Conservation (phyloP, 345 rosid species). For the Syzygium grande region DNA sequence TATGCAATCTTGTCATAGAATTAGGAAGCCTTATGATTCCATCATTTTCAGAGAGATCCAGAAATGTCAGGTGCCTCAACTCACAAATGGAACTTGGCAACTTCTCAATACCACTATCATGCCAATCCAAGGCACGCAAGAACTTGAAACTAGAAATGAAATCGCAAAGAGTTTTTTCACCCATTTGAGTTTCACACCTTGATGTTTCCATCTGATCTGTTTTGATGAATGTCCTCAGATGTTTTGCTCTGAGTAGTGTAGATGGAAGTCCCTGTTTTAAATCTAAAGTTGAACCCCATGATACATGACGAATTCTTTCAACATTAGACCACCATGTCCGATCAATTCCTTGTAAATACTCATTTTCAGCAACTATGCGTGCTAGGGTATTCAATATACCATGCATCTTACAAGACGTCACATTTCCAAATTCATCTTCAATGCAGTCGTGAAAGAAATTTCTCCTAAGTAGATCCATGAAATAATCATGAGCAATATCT, state of each 20-base stretch:
- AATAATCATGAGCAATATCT: background rate
- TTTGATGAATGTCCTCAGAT: background rate
- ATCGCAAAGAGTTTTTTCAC: rapidly evolving
- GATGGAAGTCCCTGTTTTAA: background rate
- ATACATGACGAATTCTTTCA: background rate
- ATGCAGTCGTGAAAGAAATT: background rate
- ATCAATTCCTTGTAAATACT: background rate
- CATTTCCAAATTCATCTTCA: background rate
- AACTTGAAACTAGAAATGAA: background rate
- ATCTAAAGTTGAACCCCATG: background rate
- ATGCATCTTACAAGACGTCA: background rate
- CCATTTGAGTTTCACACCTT: background rate
- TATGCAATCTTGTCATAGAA: background rate
- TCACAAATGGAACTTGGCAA: background rate
- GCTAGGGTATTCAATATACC: background rate
- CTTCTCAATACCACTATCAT: rapidly evolving
- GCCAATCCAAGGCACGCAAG: background rate
- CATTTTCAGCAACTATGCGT: rapidly evolving
- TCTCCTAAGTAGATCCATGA: background rate
- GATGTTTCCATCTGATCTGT: rapidly evolving
- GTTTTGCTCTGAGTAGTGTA: background rate
- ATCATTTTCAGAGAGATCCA: background rate
- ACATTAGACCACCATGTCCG: too few species aligned
- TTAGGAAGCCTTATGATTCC: background rate
- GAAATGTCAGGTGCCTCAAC: background rate